Evolutionary conservation across 78 protist species (phyloP).

Genomic region (Acrasis kona): DNA sequence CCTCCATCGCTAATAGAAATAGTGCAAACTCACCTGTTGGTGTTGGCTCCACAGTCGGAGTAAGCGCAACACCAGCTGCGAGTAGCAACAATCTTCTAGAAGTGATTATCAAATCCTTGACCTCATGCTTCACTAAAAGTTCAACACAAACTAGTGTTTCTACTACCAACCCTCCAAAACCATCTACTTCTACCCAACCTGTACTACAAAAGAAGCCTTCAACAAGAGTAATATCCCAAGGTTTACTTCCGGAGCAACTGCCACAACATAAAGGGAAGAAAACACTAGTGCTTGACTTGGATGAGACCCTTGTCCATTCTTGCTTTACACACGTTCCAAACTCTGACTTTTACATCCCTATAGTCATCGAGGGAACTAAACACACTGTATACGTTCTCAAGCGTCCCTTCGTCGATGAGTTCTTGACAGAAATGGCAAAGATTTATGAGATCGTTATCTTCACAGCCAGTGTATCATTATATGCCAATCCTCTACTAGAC

Average conservation of each 20-base stretch:
- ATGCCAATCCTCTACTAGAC: conserved; percentile 86
- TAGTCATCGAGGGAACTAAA: background rate
- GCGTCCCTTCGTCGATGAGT: conserved; percentile 78
- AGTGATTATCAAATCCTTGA: too few relatives aligned
- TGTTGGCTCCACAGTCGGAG: too few relatives aligned
- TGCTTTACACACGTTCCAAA: conserved; percentile 35
- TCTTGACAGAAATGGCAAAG: conserved; percentile 37
- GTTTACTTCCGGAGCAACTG: background rate
- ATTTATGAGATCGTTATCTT: conserved; percentile 78
- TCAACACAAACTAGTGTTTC: too few relatives aligned
- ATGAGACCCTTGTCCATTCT: conserved; percentile 85
- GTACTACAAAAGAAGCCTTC: too few relatives aligned
- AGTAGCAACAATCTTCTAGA: too few relatives aligned
- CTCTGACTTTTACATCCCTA: background rate
- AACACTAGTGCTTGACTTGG: conserved; percentile 80
- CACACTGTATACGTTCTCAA: conserved; percentile 63
- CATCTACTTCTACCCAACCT: too few relatives aligned
- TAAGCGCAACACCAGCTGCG: too few relatives aligned
- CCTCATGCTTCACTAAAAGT: too few relatives aligned
- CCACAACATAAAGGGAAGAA: background rate
- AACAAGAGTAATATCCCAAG: too few relatives aligned
- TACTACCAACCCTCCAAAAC: too few relatives aligned
- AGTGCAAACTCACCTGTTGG: too few relatives aligned
- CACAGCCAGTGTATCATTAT: conserved; percentile 79
- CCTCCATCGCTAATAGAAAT: too few relatives aligned